phyloP scores from a whole-genome alignment of 2,329 filamentous ascomycete genomes.

The Claviceps lovelessii region DNA sequence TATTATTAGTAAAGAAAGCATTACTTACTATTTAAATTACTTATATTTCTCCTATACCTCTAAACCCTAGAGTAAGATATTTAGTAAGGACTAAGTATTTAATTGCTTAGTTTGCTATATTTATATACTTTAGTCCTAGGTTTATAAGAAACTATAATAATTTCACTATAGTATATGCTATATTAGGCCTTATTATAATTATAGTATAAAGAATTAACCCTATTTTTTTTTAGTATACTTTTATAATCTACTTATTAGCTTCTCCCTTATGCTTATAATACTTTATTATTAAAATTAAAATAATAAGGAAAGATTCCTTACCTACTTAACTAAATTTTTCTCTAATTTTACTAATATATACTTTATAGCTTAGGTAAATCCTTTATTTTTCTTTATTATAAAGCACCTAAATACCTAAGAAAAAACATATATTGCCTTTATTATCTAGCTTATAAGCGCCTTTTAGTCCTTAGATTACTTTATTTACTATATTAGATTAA shows the following conservation, averaged over 20 bases:
- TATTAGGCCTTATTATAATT: not conserved
- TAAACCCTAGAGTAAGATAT: not conserved
- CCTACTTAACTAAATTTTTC: not conserved
- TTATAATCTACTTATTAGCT: not conserved
- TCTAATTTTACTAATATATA: not conserved
- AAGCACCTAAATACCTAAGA: not conserved
- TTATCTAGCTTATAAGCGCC: not conserved
- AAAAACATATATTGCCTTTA: not conserved
- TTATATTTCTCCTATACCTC: not conserved
- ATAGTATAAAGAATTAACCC: not conserved
- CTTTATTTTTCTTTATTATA: not conserved
- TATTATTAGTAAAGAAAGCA: not conserved
- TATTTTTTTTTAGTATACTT: not conserved
- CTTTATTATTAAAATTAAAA: not conserved
- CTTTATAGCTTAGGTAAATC: not conserved
- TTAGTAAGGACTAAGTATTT: not conserved
- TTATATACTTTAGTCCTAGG: not conserved
- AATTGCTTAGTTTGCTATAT: not conserved
- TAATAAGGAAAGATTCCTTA: not conserved
- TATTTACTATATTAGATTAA: no score
- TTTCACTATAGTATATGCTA: not conserved
- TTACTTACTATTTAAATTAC: not conserved
- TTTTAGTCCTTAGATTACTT: not conserved
- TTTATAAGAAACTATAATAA: not conserved
- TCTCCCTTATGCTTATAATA: not conserved